Conservation (phyloP, 306 rosid species). For the Prunus armeniaca region DNA sequence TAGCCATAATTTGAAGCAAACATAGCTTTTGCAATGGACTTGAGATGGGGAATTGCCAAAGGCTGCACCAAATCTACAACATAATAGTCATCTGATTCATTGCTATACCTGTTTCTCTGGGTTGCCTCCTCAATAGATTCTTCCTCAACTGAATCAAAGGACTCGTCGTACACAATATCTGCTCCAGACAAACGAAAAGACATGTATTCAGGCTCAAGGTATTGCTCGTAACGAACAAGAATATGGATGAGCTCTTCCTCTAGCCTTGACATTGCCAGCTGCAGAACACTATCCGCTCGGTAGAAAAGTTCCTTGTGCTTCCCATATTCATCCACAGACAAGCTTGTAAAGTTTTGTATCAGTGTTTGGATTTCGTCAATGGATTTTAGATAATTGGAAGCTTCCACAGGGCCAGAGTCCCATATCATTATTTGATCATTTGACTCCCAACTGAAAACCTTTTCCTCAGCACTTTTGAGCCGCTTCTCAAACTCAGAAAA, state of each 20-base stretch:
- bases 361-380: constrained; percentile 41
- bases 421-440: constrained; percentile 30
- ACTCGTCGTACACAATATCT: constrained; percentile 33
- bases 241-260: constrained; percentile 51
- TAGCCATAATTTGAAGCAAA: constrained; percentile 52
- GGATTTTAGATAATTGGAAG: constrained; percentile 38
- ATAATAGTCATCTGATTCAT: constrained; percentile 17
- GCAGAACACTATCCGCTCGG: constrained; percentile 42
- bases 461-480: constrained; percentile 38
- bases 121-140: constrained; percentile 26
- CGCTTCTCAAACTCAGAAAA: constrained; percentile 35
- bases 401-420: constrained; percentile 44
- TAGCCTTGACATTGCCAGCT: constrained; percentile 56
- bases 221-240: constrained; percentile 50
- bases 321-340: constrained; percentile 25
- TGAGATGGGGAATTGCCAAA: constrained; percentile 40
- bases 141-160: constrained; percentile 44
- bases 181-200: constrained; percentile 39
- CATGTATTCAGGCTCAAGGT: constrained; percentile 43
- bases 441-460: constrained; percentile 42
- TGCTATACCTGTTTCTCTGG: constrained; percentile 8
- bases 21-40: constrained; percentile 56
- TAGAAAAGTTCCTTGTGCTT: constrained; percentile 43
- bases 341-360: constrained; percentile 36
- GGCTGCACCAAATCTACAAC: constrained; percentile 46